A percentile compares a stretch with the other conserved stretches of the same genome.
Conservation (phyloP, 345 rosid genomes). For the Acer campestre region DNA sequence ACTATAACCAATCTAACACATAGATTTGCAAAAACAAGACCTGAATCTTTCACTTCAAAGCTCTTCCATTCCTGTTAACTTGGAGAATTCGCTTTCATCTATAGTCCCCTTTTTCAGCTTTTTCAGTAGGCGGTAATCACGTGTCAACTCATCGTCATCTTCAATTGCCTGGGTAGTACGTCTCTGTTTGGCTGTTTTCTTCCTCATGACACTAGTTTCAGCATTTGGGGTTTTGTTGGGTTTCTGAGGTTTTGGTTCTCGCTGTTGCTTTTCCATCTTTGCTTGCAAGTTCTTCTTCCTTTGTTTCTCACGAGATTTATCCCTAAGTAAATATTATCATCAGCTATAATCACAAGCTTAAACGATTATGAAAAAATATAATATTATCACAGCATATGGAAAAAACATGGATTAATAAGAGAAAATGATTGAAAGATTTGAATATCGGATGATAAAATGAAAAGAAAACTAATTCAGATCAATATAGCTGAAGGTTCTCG, state of each 20-base stretch:
- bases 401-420: too few species aligned
- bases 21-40: neutral
- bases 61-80: constrained; percentile 73
- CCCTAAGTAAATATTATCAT: constrained; percentile 47
- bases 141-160: constrained; percentile 73
- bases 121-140: constrained; percentile 61
- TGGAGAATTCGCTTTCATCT: constrained; percentile 69
- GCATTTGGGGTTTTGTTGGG: constrained; percentile 38
- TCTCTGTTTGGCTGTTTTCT: constrained; percentile 84
- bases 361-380: neutral
- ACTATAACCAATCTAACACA: neutral
- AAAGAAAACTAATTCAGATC: too few species aligned
- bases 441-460: too few species aligned
- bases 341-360: neutral
- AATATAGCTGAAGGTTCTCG: too few species aligned
- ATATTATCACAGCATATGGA: too few species aligned
- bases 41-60: constrained; percentile 29
- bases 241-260: constrained; percentile 47
- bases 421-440: too few species aligned
- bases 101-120: constrained; percentile 72
- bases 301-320: constrained; percentile 85
- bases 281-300: constrained; percentile 62
- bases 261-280: constrained; percentile 56
- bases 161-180: constrained; percentile 72
- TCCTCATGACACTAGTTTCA: constrained; percentile 37